Percentiles rank a stretch among this genome's conserved stretches.
Evolutionary conservation across 371 early-diverging fungal genomes (phyloP).

Genomic region (Sporodiniella umbellata): DNA sequence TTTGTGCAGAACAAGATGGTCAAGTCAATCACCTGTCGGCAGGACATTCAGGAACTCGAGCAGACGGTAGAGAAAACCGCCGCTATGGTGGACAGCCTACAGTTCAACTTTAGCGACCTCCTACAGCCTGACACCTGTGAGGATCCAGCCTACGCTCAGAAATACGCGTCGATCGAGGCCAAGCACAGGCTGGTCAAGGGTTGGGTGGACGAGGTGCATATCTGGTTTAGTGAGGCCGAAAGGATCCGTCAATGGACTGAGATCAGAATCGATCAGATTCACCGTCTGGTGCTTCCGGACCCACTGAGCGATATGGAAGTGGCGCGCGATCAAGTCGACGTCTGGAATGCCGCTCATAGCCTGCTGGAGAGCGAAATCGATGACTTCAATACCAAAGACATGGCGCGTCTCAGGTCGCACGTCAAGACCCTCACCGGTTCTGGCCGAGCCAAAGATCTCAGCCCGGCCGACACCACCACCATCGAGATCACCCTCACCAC

Average conservation of each 20-base stretch:
- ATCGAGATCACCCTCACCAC: conserved; percentile 53
- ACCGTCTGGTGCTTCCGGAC: conserved; percentile 31
- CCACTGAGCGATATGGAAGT: conserved; percentile 8
- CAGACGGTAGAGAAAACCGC: conserved; percentile 27
- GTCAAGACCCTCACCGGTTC: conserved; percentile 47
- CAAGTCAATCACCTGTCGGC: conserved; percentile 30
- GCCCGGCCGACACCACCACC: conserved; percentile 55
- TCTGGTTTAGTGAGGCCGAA: conserved; percentile 46
- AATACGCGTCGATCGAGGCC: conserved; percentile 27
- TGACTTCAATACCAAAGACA: conserved; percentile 47
- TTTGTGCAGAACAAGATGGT: conserved; percentile 42
- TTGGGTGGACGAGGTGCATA: conserved; percentile 50
- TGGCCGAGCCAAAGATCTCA: conserved; percentile 38
- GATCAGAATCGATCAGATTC: conserved; percentile 35
- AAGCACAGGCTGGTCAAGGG: conserved; percentile 32
- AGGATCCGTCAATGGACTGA: conserved; percentile 43
- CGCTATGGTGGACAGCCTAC: conserved; percentile 18
- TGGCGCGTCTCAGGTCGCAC: conserved; percentile 50
- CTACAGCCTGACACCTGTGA: conserved; percentile 1
- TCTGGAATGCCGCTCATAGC: conserved; percentile 31
- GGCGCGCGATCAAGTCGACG: conserved; percentile 29
- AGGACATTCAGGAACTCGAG: conserved; percentile 40
- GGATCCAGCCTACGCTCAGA: conserved; percentile 22
- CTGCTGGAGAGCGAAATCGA: conserved; percentile 46
- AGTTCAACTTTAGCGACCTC: conserved; percentile 24